Conservation (phyloP, 805 yeast genomes). For the Pichia sporocuriosa region DNA sequence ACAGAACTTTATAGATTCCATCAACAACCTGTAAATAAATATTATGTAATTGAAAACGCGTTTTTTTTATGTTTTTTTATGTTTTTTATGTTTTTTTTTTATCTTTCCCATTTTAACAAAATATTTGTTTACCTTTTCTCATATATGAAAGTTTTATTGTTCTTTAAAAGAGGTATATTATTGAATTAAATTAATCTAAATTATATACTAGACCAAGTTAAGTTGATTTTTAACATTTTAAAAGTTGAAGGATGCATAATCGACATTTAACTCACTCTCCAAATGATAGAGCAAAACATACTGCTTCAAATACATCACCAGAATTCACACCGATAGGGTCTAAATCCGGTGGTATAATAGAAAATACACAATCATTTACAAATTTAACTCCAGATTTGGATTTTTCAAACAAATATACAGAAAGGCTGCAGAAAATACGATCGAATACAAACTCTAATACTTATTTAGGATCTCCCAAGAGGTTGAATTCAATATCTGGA, state of each 20-base stretch:
- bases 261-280: too few species aligned
- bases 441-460: neutral
- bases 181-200: too few species aligned
- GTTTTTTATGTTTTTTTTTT: neutral
- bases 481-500: conserved; percentile 1
- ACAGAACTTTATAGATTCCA: conserved; percentile 41
- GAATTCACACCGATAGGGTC: conserved; percentile 16
- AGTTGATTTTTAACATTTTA: too few species aligned
- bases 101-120: too few species aligned
- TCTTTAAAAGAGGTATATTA: too few species aligned
- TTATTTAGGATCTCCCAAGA: neutral
- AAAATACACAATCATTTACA: conserved; percentile 1
- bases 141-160: too few species aligned
- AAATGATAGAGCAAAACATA: neutral
- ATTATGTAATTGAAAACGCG: conserved; percentile 1
- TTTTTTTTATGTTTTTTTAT: neutral
- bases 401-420: conserved; percentile 1
- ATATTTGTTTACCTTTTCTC: too few species aligned
- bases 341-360: neutral
- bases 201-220: too few species aligned
- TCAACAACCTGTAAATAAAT: conserved; percentile 17
- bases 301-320: neutral
- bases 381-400: conserved; percentile 5
- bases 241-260: too few species aligned
- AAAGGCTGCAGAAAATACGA: conserved; percentile 1